phyloP scores from a whole-genome alignment of 768 basidiomycete genomes.

The Panus rudis region DNA sequence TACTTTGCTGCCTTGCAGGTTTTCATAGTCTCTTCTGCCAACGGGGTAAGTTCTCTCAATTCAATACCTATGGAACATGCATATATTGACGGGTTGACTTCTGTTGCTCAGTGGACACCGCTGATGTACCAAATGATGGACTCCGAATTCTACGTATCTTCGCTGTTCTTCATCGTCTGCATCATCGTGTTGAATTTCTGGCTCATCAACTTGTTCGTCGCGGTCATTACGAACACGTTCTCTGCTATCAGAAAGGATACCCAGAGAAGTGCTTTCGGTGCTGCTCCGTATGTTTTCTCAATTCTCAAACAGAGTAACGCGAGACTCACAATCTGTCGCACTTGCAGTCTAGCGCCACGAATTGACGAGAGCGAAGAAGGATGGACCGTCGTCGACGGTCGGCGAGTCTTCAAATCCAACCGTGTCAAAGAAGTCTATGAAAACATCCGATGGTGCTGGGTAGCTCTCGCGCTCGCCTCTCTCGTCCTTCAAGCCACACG shows the following conservation, averaged over 20 bases:
- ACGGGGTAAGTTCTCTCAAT: conserved; percentile 44
- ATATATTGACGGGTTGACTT: background rate
- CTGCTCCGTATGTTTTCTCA: conserved; percentile 54
- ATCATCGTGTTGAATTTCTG: conserved; percentile 89
- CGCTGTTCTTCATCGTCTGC: conserved; percentile 79
- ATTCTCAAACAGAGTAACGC: background rate
- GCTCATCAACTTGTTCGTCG: conserved; percentile 90
- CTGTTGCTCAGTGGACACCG: conserved; percentile 51
- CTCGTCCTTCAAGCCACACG: conserved; percentile 68
- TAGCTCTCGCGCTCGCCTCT: conserved; percentile 63
- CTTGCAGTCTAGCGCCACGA: conserved; percentile 28
- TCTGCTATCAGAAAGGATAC: conserved; percentile 82
- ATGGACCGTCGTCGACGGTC: conserved; percentile 44
- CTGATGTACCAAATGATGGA: conserved; percentile 89
- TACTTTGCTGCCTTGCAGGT: conserved; percentile 78
- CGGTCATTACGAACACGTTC: conserved; percentile 94
- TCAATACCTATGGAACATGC: background rate
- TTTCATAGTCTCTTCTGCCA: conserved; percentile 74
- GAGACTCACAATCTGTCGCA: background rate
- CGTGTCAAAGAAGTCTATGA: conserved; percentile 47
- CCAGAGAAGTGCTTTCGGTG: conserved; percentile 87
- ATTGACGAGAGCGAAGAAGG: conserved; percentile 58
- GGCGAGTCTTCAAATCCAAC: conserved; percentile 37
- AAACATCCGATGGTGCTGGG: conserved; percentile 66
- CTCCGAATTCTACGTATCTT: conserved; percentile 84